Base-by-base conservation (phyloP, 106 monocot species). In the Cymbidium sinense region DNA sequence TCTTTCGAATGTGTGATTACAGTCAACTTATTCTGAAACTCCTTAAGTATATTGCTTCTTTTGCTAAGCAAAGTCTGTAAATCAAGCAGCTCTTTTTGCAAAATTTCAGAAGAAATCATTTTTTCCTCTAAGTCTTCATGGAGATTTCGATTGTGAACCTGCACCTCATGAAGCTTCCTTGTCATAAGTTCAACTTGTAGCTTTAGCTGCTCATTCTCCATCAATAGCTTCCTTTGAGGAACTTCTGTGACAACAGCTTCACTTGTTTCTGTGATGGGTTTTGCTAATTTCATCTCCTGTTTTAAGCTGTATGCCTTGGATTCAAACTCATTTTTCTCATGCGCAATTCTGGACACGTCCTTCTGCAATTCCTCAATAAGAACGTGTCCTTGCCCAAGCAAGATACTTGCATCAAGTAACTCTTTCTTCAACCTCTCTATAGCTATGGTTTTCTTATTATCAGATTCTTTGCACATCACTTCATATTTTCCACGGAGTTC, bases 201-300 rank as follows among this genome's bases (percentile, higher is more conserved):
- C 83, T 85, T 91, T 44, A 93, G 35, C 44, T 89, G 84, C 70
- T 51, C 35, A 28, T 87, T 92, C 84, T 92, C 90, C 37, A 28
- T 13, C 12, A 74, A 43, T 27, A 74, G 11, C 28, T 71, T 39
- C 71, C 37, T 39, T 29, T 39, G 71, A 21, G 34, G n/a, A 71
- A 37, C 36, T 37, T 73, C 67, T 67, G 25, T 34, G 5, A 50
- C 67, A 76, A 83, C 1, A 50, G 44, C 30, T 72, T 77, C 65
- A 43, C 83, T 69, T 65, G 79, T 81, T 58, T 50, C 76, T 70
- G 64, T 3, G 34, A 70, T 75, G 58, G 36, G 7, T 39, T 36
- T 71, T 21, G 71, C 37, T 71, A 71, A 7, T 35, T 71, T 39
- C 29, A 71, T 4, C 20, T 37, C 21, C 23, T 71, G 37, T 71